A percentile compares a stretch with the other conserved stretches of the same genome.
Evolutionary conservation across 2,329 filamentous ascomycete genomes (phyloP).

Genomic region (Davidsoniella eucalypti): DNA sequence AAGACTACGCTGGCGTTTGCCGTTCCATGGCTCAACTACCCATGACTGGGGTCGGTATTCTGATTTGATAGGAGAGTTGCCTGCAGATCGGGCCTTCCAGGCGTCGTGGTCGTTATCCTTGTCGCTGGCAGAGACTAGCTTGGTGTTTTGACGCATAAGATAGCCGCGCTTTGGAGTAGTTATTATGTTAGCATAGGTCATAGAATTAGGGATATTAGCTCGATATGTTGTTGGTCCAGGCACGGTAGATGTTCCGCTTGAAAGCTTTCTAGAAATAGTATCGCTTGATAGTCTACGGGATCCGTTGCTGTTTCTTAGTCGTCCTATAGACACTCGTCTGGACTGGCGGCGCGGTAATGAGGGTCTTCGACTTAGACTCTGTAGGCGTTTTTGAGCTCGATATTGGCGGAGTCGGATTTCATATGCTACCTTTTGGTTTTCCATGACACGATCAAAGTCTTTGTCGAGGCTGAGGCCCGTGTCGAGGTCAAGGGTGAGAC

Average conservation of each 20-base stretch:
- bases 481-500: slow-evolving; percentile 67
- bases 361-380: slow-evolving; percentile 3
- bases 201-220: slow-evolving; percentile 10
- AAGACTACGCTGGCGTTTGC: slow-evolving; percentile 52
- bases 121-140: slow-evolving; percentile 84
- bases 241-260: not conserved
- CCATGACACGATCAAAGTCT: slow-evolving; percentile 89
- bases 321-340: slow-evolving; percentile 5
- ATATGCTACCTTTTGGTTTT: slow-evolving; percentile 83
- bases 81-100: slow-evolving; percentile 41
- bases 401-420: slow-evolving; percentile 15
- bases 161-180: slow-evolving; percentile 76
- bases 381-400: not conserved
- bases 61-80: slow-evolving; percentile 57
- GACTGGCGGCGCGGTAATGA: not conserved
- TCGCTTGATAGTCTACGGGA: not conserved
- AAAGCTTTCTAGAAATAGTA: not conserved
- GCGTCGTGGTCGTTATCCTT: slow-evolving; percentile 40
- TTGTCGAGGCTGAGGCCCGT: slow-evolving; percentile 74
- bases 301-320: not conserved
- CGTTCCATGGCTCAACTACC: slow-evolving; percentile 95
- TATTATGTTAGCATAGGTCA: slow-evolving; percentile 41
- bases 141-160: slow-evolving; percentile 96
- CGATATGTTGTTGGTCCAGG: not conserved
- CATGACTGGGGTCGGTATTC: slow-evolving; percentile 67